phyloP scores from a whole-genome alignment of 1,284 basidiomycete species.

The Violaceomyces palustris region DNA sequence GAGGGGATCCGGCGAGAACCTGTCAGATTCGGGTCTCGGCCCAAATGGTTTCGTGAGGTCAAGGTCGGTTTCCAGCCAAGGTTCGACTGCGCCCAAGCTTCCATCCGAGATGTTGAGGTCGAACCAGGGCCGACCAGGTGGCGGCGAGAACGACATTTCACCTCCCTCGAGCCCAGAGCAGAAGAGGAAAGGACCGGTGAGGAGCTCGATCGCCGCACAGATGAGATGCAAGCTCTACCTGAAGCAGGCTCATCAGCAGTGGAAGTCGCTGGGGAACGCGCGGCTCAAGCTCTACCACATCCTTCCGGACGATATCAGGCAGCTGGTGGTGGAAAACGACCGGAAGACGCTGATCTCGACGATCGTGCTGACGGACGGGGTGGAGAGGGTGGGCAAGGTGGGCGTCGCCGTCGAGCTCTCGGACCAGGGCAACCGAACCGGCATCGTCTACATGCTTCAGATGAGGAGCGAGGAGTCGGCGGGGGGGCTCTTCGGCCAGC shows the following conservation, averaged over 20 bases:
- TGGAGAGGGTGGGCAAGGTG: slow-evolving; percentile 94
- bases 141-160: slow-evolving; percentile 14
- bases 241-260: slow-evolving; percentile 89
- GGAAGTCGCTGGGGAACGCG: slow-evolving; percentile 88
- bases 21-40: too few relatives aligned
- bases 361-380: slow-evolving; percentile 89
- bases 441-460: slow-evolving; percentile 90
- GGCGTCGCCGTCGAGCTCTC: slow-evolving; percentile 94
- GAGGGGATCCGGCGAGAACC: slow-evolving; percentile 1
- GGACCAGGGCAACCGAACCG: slow-evolving; percentile 82
- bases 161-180: slow-evolving; percentile 11
- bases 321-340: slow-evolving; percentile 89
- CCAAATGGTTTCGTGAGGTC: slow-evolving; percentile 11
- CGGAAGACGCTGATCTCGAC: slow-evolving; percentile 77
- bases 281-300: slow-evolving; percentile 77
- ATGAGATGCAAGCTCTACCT: slow-evolving; percentile 99
- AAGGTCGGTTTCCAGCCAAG: slow-evolving; percentile 25
- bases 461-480: slow-evolving; percentile 74
- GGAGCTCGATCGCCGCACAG: slow-evolving; percentile 65
- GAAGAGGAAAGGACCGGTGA: slow-evolving; percentile 19
- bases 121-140: slow-evolving; percentile 15
- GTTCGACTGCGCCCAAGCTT: slow-evolving; percentile 24
- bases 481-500: slow-evolving; percentile 74
- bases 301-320: slow-evolving; percentile 80
- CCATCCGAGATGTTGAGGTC: slow-evolving; percentile 44